Base-by-base conservation (phyloP, 495 filamentous ascomycete genomes). In the Bacidia rubella region DNA sequence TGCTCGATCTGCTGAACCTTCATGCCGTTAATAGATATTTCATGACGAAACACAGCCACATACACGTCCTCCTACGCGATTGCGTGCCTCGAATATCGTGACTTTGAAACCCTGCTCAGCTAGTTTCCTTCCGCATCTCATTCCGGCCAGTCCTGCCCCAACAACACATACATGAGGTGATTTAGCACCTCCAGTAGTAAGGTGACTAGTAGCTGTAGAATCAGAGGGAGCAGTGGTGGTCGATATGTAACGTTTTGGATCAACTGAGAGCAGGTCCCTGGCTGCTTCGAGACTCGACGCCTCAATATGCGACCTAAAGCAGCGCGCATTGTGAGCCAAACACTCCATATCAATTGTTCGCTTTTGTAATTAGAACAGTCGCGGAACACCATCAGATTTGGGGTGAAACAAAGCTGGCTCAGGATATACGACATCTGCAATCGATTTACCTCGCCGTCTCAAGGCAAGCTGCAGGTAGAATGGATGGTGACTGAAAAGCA, bases 111-210 rank as follows among this genome's bases (percentile, higher is more conserved):
- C 89, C 65, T 85, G 77, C 49, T 85, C 77, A 19, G 86, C 65
- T 2, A 96, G 74, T 22, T 93, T 70, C 60, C 94, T 86, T 10
- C 90, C 87, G 61, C 87, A 92, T 56, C 87, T 73, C 24, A 98
- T 68, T 17, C 90, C 92, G n/a, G 92, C 76, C 20, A 95, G 62
- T 23, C 92, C 92, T 35, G 87, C 90, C 15, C 92, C 92, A 46
- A 98, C 74, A 17, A 98, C 68, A 12, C 83, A 84, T 23, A 96
- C 67, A 49, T 75, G 70, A 1, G 74, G 77, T 32, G 52, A 69
- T 21, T 62, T 54, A 5, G 57, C 60, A 65, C 71, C 66, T 26
- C 58, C 35, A 23, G 55, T 19, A 20, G 47, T 15, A 7, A 51
- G 52, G 39, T 43, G 42, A 25, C 54, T n/a, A 46, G 54, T 53